Evolutionary conservation across 2,329 filamentous ascomycete species (phyloP).

Genomic region (Corinectria fuckeliana): DNA sequence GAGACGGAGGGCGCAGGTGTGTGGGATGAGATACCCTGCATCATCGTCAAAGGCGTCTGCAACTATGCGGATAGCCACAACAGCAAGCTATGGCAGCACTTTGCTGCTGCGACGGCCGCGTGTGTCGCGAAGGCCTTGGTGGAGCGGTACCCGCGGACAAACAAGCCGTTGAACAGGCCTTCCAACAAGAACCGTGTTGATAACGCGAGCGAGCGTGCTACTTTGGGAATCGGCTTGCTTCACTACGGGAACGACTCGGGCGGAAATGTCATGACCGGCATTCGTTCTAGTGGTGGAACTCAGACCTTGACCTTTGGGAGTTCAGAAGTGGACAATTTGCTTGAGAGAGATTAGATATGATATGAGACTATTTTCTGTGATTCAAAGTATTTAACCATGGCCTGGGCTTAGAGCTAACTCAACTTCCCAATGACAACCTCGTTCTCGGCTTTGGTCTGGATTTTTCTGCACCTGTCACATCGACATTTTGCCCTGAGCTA

Average conservation of each 20-base stretch:
- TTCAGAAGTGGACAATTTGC: background rate
- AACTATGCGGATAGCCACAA: constrained; percentile 13
- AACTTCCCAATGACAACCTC: too few species aligned
- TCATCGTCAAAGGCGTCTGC: constrained; percentile 1
- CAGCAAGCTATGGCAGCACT: constrained; percentile 7
- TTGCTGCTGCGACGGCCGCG: constrained; percentile 9
- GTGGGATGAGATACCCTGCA: background rate
- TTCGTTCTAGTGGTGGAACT: background rate
- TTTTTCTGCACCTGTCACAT: too few species aligned
- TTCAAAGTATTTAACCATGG: background rate
- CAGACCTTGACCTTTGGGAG: background rate
- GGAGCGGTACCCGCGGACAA: background rate
- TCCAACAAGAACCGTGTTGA: background rate
- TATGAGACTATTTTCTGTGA: background rate
- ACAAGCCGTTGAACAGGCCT: background rate
- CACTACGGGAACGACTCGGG: background rate
- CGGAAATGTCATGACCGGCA: background rate
- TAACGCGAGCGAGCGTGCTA: background rate
- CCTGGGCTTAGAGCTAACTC: too few species aligned
- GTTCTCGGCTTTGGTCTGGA: too few species aligned
- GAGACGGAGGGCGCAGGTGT: constrained; percentile 9
- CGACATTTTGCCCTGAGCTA: too few species aligned
- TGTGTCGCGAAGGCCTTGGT: background rate
- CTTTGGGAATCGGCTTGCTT: background rate
- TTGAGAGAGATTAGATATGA: background rate